phyloP scores from a whole-genome alignment of 495 filamentous ascomycete species.

The Letharia lupina region DNA sequence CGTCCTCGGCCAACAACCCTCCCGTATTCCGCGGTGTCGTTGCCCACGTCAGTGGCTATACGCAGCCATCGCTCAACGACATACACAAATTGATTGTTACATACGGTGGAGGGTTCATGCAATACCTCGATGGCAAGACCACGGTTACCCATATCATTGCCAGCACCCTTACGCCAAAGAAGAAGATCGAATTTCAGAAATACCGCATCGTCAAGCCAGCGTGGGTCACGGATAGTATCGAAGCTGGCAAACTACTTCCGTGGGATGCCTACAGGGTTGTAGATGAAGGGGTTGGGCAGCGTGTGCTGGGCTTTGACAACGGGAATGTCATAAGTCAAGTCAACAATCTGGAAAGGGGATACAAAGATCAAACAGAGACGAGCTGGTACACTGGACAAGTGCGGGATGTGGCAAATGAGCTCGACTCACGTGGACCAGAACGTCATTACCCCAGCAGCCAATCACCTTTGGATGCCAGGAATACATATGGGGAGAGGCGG shows the following conservation, averaged over 20 bases:
- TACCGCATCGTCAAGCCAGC: slow-evolving; percentile 95
- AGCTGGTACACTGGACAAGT: slow-evolving; percentile 77
- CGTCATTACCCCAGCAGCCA: background rate
- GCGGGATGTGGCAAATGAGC: slow-evolving; percentile 30
- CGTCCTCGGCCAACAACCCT: slow-evolving; percentile 56
- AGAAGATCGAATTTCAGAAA: slow-evolving; percentile 70
- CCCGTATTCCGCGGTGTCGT: slow-evolving; percentile 84
- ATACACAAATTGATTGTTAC: slow-evolving; percentile 77
- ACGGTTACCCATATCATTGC: slow-evolving; percentile 92
- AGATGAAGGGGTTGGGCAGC: slow-evolving; percentile 69
- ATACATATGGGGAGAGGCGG: background rate
- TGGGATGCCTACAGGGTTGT: slow-evolving; percentile 79
- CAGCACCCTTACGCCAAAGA: slow-evolving; percentile 81
- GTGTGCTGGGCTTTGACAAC: slow-evolving; percentile 66
- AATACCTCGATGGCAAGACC: slow-evolving; percentile 92
- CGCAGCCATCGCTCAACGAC: slow-evolving; percentile 80
- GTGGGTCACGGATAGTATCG: slow-evolving; percentile 86
- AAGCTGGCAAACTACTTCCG: slow-evolving; percentile 67
- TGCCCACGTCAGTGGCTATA: slow-evolving; percentile 87
- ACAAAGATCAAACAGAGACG: slow-evolving; percentile 63
- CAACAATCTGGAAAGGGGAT: slow-evolving; percentile 47
- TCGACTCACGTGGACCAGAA: slow-evolving; percentile 10
- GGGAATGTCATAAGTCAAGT: slow-evolving; percentile 59
- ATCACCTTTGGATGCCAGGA: background rate
- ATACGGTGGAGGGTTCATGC: slow-evolving; percentile 86